A percentile compares a stretch with the other conserved stretches of the same genome.
phyloP scores from a whole-genome alignment of 768 basidiomycete genomes.

The Xerocomus potaroensis region DNA sequence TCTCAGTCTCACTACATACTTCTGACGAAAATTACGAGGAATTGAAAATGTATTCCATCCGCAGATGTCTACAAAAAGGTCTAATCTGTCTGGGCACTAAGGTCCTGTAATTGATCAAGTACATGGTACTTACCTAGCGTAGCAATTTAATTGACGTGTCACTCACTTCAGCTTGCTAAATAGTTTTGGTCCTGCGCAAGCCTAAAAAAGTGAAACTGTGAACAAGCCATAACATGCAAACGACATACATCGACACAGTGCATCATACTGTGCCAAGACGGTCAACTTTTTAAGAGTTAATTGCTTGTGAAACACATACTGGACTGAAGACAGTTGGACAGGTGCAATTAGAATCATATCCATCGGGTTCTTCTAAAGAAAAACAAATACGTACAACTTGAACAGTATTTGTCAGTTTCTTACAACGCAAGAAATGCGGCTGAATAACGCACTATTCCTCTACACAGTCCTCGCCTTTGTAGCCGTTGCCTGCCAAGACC shows the following conservation, averaged over 20 bases:
- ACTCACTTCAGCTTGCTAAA: constrained; percentile 62
- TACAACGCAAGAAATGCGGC: background rate
- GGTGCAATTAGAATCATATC: constrained; percentile 2
- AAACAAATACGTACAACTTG: constrained; percentile 23
- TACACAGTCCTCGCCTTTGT: constrained; percentile 88
- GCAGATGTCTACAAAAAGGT: background rate
- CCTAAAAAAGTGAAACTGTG: constrained; percentile 26
- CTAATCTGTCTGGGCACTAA: constrained; percentile 14
- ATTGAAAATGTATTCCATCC: constrained; percentile 12
- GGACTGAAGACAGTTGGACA: constrained; percentile 42
- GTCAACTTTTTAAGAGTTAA: constrained; percentile 3
- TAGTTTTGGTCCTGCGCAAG: constrained; percentile 70
- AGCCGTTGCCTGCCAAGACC: constrained; percentile 76
- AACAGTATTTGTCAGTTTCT: background rate
- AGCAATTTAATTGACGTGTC: background rate
- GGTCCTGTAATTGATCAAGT: background rate
- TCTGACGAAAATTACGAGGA: background rate
- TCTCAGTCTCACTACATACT: background rate
- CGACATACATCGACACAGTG: constrained; percentile 82
- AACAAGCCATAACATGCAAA: background rate
- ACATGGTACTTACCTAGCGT: constrained; percentile 15
- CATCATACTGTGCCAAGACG: constrained; percentile 61
- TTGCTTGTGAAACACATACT: constrained; percentile 44
- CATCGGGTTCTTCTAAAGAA: constrained; percentile 1
- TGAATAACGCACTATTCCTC: constrained; percentile 72